phyloP scores from a whole-genome alignment of 768 basidiomycete genomes.

The Termitomyces sp. region DNA sequence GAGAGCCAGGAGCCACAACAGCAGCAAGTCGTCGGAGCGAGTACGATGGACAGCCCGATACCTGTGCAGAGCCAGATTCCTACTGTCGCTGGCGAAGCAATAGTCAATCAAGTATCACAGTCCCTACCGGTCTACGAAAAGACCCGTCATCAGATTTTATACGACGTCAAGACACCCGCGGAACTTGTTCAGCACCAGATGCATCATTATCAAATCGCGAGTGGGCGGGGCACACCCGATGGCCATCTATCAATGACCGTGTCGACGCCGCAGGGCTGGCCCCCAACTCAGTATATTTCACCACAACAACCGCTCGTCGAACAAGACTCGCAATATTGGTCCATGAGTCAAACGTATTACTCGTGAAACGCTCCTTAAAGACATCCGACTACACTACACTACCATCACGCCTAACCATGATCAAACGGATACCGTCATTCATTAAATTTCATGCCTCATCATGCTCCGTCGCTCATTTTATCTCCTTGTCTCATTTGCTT shows the following conservation, averaged over 20 bases:
- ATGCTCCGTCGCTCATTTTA: neutral
- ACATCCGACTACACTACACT: neutral
- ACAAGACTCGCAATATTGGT: conserved; percentile 11
- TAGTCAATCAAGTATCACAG: conserved; percentile 4
- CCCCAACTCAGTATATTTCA: conserved; percentile 6
- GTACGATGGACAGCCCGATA: conserved; percentile 17
- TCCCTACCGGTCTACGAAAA: conserved; percentile 21
- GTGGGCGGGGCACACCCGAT: neutral
- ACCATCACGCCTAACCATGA: neutral
- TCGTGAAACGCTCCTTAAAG: neutral
- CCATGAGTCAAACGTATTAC: conserved; percentile 6
- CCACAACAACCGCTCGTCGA: neutral
- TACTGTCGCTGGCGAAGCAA: neutral
- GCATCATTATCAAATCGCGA: conserved; percentile 7
- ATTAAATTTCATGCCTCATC: neutral
- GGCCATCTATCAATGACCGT: neutral
- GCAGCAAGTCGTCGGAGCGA: conserved; percentile 9
- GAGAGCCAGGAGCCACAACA: conserved; percentile 12
- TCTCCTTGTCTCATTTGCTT: neutral
- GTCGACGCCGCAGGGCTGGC: conserved; percentile 7
- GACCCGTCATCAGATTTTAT: conserved; percentile 16
- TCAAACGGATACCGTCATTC: neutral
- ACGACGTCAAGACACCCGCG: conserved; percentile 25
- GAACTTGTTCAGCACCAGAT: conserved; percentile 18
- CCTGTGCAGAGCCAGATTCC: conserved; percentile 3